Evolutionary conservation across 306 rosid species (phyloP), one percentile per base, ranked within the genome.

Genomic region (Ziziphus jujuba): DNA sequence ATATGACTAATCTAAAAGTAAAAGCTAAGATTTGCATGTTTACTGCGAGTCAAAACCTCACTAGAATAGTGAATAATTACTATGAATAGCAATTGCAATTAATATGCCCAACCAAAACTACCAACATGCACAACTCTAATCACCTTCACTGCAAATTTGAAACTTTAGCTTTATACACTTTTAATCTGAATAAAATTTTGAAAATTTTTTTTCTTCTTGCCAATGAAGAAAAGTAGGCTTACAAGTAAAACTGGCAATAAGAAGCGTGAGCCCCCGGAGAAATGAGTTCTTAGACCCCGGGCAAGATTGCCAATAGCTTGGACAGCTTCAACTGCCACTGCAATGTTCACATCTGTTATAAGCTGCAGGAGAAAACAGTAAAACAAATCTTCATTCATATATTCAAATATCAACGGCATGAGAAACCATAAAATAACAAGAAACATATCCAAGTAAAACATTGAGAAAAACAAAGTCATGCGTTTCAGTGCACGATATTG

Each of bases 301-400:
- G 97, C 93, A 80, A 95, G 97, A 75, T 91, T 95, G 75, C 99
- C 96, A 74, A 95, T 70, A 72, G 99, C 99, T 89, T 91, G 99
- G 73, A 95, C 67, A 54, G 99, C 96, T 82, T 95, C 99, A 82
- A 95, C 97, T 60, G 99, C 97, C 76, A 95, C 99, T 63, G 99
- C 99, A 48, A 95, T 95, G 82, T 95, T 95, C 75, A 95, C 99
- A 73, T 95, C 99, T 24, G 99, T 88, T 75, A 95, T 82, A 40
- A 95, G 95, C 99, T 95, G 96, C 88, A 73, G 22, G 61, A 35
- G 75, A 67, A 79, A 72, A 63, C 44, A 55, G 67, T 73, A 44
- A 36, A 60, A 55, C 7, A 33, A 71, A 70, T 54, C 33, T 61
- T 22, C 47, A 63, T 7, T 10, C 17, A 40, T 34, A 17, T 40